Evolutionary conservation across 192 early-diverging fungal genomes (phyloP).

Genomic region (Coemansia sp.): DNA sequence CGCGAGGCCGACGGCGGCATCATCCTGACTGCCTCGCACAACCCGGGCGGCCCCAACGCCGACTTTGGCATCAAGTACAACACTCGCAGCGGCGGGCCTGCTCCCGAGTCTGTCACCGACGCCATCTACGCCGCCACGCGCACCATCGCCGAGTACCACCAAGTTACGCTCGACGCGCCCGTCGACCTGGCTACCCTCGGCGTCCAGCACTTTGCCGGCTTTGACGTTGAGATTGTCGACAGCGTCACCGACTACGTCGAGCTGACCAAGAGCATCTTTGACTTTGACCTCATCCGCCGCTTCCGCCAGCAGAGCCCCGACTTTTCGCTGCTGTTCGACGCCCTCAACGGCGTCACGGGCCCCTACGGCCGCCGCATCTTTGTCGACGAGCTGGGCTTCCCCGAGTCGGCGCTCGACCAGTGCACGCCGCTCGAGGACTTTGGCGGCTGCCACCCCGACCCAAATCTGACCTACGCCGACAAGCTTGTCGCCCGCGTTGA

Average conservation of each 20-base stretch:
- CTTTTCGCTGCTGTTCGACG: constrained; percentile 90
- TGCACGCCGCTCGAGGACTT: constrained; percentile 82
- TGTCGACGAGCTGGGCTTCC: constrained; percentile 86
- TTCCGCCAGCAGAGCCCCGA: constrained; percentile 72
- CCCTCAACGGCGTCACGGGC: constrained; percentile 96
- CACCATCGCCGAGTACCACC: constrained; percentile 65
- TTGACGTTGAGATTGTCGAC: constrained; percentile 86
- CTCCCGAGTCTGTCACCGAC: constrained; percentile 93
- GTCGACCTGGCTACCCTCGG: constrained; percentile 76
- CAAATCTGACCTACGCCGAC: constrained; percentile 96
- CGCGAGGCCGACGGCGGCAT: constrained; percentile 87
- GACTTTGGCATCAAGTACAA: constrained; percentile 99
- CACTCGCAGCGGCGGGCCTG: constrained; percentile 93
- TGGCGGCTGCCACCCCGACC: constrained; percentile 95
- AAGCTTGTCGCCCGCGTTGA: constrained; percentile 87
- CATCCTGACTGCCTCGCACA: constrained; percentile 97
- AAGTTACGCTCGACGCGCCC: constrained; percentile 42
- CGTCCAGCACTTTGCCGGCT: constrained; percentile 55
- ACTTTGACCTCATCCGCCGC: constrained; percentile 79
- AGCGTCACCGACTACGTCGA: constrained; percentile 84
- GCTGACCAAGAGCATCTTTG: constrained; percentile 87
- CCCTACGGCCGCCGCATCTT: constrained; percentile 88
- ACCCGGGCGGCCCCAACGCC: constrained; percentile 95
- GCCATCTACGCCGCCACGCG: constrained; percentile 85
- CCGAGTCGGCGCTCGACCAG: constrained; percentile 77